Conservation (phyloP, 257 asterid genomes). For the Solanum rostratum region DNA sequence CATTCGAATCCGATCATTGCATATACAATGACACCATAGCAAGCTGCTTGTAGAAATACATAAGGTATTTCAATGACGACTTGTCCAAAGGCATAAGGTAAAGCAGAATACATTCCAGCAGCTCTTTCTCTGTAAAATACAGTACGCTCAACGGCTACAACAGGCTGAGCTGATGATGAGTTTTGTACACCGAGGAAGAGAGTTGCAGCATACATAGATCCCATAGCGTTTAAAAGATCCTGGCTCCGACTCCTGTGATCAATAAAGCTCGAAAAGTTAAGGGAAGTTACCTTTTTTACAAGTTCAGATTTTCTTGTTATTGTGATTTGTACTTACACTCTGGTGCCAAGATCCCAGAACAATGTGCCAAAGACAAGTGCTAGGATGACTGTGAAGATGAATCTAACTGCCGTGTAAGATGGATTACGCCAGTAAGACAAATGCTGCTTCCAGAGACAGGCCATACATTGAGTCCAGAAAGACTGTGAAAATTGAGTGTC, state of each 20-base stretch:
- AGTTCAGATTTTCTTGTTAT: background rate
- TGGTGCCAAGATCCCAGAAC: constrained; percentile 52
- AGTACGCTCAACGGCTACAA: constrained; percentile 32
- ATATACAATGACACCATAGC: constrained; percentile 22
- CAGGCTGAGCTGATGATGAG: constrained; percentile 21
- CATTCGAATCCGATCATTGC: constrained; percentile 41
- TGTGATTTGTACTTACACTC: constrained; percentile 18
- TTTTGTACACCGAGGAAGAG: constrained; percentile 8
- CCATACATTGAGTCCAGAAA: constrained; percentile 34
- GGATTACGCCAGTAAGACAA: constrained; percentile 56
- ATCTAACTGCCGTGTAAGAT: constrained; percentile 35
- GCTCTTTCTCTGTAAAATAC: constrained; percentile 48
- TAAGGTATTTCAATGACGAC: constrained; percentile 39
- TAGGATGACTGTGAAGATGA: constrained; percentile 24
- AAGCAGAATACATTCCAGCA: constrained; percentile 49
- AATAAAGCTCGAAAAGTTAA: constrained; percentile 23
- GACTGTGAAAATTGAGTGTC: constrained; percentile 26
- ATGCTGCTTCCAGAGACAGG: constrained; percentile 46
- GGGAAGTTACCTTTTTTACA: background rate
- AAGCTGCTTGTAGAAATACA: constrained; percentile 22
- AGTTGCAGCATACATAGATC: constrained; percentile 7
- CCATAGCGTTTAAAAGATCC: constrained; percentile 3
- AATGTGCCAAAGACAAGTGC: constrained; percentile 36
- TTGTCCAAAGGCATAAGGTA: constrained; percentile 50
- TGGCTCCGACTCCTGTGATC: background rate